phyloP scores from a whole-genome alignment of 192 early-diverging fungal genomes.

The Backusella circina region DNA sequence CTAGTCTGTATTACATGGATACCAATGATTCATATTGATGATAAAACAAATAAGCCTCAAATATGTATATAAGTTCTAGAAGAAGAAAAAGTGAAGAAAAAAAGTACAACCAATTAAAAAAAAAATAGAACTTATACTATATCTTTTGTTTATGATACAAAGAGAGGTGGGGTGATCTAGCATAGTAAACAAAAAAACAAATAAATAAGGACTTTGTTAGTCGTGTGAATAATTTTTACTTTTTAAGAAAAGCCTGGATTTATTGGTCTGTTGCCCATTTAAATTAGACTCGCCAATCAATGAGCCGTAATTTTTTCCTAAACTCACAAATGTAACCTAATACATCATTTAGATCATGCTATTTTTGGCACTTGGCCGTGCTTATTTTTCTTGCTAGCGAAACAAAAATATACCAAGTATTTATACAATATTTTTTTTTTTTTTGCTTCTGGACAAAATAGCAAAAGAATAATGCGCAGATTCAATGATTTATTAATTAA shows the following conservation, averaged over 20 bases:
- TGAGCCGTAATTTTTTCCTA: background rate
- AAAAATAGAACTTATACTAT: background rate
- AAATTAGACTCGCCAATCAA: background rate
- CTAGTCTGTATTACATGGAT: too few species aligned
- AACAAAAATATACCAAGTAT: background rate
- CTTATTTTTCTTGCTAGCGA: background rate
- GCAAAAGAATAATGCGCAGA: background rate
- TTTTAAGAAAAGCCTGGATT: background rate
- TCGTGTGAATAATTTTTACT: conserved; percentile 1
- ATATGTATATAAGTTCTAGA: too few species aligned
- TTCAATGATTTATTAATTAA: background rate
- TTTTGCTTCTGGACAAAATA: background rate
- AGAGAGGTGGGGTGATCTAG: background rate
- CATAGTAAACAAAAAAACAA: background rate
- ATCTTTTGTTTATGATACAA: background rate
- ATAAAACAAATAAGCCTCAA: too few species aligned
- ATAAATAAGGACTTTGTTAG: background rate
- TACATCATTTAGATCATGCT: background rate
- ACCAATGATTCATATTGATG: too few species aligned
- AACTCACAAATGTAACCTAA: background rate
- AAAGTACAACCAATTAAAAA: too few species aligned
- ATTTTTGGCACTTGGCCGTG: background rate
- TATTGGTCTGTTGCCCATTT: background rate
- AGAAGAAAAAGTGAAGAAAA: too few species aligned
- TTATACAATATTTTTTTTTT: background rate